These are phyloP conservation scores for Lasiosphaeris hirsuta DNA, from an alignment of 495 filamentous ascomycete genomes.

Conservation along the genomic window DNA sequence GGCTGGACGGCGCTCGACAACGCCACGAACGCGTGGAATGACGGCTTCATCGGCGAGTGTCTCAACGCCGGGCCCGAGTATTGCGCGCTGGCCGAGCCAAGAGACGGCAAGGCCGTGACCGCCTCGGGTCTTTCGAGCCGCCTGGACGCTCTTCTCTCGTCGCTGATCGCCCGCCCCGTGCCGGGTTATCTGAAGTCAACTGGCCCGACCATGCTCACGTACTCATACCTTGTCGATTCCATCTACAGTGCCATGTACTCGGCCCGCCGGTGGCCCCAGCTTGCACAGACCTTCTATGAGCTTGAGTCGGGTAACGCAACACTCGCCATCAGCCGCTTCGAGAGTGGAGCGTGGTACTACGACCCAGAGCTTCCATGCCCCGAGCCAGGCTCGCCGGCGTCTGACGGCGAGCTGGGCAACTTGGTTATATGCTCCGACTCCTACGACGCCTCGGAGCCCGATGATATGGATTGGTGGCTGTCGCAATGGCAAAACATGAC, in stretches of 20 bases:
- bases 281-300: slow-evolving; percentile 38
- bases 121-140: slow-evolving; percentile 31
- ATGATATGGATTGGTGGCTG: slow-evolving; percentile 42
- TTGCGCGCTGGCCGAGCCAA: slow-evolving; percentile 39
- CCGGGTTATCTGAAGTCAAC: slow-evolving; percentile 31
- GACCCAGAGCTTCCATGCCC: slow-evolving; percentile 33
- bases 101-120: slow-evolving; percentile 28
- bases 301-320: slow-evolving; percentile 44
- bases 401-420: slow-evolving; percentile 31
- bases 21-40: slow-evolving; percentile 44
- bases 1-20: slow-evolving; percentile 47
- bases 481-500: slow-evolving; percentile 45
- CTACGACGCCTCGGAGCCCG: slow-evolving; percentile 40
- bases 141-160: slow-evolving; percentile 34
- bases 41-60: slow-evolving; percentile 48
- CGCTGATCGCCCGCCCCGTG: slow-evolving; percentile 33
- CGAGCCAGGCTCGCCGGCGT: slow-evolving; percentile 20
- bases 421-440: slow-evolving; percentile 44
- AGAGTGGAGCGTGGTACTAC: slow-evolving; percentile 37
- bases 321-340: slow-evolving; percentile 31
- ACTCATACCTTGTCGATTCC: slow-evolving; percentile 34
- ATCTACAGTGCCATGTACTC: slow-evolving; percentile 43
- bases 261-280: slow-evolving; percentile 36
- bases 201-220: slow-evolving; percentile 42
- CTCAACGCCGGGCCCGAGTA: slow-evolving; percentile 41